A percentile compares a stretch with the other conserved stretches of the same genome.
Conservation (phyloP, 2,329 filamentous ascomycete species). For the Camptophora hylomeconis region DNA sequence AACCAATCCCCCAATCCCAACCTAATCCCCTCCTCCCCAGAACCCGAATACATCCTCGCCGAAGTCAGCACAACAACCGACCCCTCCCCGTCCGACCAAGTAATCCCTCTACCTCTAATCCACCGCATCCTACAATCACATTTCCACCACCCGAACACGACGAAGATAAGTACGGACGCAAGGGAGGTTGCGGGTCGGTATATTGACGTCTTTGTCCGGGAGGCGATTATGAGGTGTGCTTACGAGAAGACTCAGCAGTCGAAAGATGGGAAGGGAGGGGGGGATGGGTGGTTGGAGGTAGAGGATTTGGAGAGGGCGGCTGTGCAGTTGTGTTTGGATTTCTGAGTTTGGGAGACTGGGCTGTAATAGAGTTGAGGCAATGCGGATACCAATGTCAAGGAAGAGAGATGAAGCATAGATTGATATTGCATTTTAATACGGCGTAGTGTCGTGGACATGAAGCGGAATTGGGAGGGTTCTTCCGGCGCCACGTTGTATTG, state of each 20-base stretch:
- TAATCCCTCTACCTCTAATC: constrained; percentile 64
- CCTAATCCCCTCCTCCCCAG: constrained; percentile 15
- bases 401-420: too few relatives aligned
- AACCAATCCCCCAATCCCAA: constrained; percentile 30
- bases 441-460: too few relatives aligned
- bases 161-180: constrained; percentile 63
- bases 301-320: constrained; percentile 83
- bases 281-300: constrained; percentile 41
- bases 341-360: constrained; percentile 40
- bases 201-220: constrained; percentile 79
- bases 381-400: too few relatives aligned
- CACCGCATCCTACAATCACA: constrained; percentile 66
- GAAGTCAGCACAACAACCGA: constrained; percentile 22
- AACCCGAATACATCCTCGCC: constrained; percentile 36
- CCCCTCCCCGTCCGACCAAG: constrained; percentile 20
- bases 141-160: constrained; percentile 56
- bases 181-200: constrained; percentile 70
- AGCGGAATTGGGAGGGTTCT: too few relatives aligned
- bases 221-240: constrained; percentile 69
- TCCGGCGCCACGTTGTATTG: too few relatives aligned
- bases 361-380: not conserved
- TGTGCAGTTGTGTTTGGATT: constrained; percentile 73
- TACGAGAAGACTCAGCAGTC: constrained; percentile 48
- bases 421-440: too few relatives aligned
- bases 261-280: constrained; percentile 18